Percentiles rank a stretch among this genome's conserved stretches.
Conservation (phyloP, 441 rosid genomes). For the Daphne laureola region DNA sequence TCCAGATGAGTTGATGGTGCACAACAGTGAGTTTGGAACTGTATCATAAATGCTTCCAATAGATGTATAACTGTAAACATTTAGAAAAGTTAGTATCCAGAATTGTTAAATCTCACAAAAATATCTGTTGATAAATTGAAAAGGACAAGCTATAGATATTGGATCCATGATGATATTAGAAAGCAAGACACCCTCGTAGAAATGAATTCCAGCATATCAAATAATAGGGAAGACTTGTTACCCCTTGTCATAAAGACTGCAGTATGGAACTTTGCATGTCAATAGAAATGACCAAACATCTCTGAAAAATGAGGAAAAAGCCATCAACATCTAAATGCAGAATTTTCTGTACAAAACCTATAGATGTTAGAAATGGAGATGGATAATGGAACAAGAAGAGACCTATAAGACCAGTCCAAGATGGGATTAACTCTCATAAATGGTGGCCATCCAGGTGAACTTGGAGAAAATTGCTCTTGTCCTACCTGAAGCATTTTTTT, state of each 20-base stretch:
- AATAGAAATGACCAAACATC: conserved; percentile 97
- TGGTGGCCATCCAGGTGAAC: conserved; percentile 99
- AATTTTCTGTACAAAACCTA: background rate
- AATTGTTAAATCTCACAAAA: background rate
- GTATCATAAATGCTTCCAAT: conserved; percentile 96
- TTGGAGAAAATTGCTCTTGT: conserved; percentile 98
- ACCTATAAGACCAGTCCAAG: conserved; percentile 99
- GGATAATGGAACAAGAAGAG: conserved; percentile 9
- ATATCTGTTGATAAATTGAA: background rate
- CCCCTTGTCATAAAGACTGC: conserved; percentile 98
- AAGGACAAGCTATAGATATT: conserved; percentile 10
- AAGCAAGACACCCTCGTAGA: background rate
- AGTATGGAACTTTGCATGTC: conserved; percentile 90
- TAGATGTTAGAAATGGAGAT: background rate
- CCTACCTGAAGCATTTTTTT: conserved; percentile 57
- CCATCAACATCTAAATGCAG: too few species aligned
- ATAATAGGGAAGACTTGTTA: conserved; percentile 28
- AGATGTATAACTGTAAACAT: conserved; percentile 73
- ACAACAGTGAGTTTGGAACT: conserved; percentile 74
- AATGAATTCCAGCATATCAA: conserved; percentile 9
- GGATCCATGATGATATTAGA: conserved; percentile 8
- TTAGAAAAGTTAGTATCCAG: conserved; percentile 11
- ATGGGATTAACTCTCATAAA: conserved; percentile 99
- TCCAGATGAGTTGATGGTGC: conserved; percentile 32
- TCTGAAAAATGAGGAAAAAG: conserved; percentile 34